phyloP scores from a whole-genome alignment of 1,139 yeast genomes.

The Meyerozyma guilliermondii region DNA sequence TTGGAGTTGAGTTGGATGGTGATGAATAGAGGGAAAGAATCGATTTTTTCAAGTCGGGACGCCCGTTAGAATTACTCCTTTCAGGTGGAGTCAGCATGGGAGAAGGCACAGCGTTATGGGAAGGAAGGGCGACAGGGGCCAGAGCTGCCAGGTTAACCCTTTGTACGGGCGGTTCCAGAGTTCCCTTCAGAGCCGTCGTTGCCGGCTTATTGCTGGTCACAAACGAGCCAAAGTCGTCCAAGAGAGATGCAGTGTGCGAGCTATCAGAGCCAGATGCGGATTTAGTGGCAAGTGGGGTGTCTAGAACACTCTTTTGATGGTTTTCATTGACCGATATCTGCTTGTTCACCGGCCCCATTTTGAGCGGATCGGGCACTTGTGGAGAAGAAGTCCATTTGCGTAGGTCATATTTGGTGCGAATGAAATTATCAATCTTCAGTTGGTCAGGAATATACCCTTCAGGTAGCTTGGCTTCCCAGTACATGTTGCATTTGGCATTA shows the following conservation, averaged over 20 bases:
- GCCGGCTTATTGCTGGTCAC: background rate
- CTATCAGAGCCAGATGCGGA: background rate
- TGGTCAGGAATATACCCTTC: slow-evolving; percentile 73
- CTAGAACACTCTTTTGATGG: background rate
- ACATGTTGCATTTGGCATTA: slow-evolving; percentile 66
- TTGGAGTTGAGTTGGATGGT: slow-evolving; percentile 36
- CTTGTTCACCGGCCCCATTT: slow-evolving; percentile 3
- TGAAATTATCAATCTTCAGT: slow-evolving; percentile 81
- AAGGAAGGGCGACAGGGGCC: slow-evolving; percentile 22
- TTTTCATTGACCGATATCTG: background rate
- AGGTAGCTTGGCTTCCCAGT: slow-evolving; percentile 82
- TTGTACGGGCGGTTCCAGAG: slow-evolving; percentile 8
- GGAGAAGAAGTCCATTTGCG: slow-evolving; percentile 71
- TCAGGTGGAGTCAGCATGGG: background rate
- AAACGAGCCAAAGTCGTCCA: background rate
- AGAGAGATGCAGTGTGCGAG: background rate
- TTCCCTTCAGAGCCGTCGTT: background rate
- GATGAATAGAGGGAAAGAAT: slow-evolving; percentile 84
- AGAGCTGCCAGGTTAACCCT: slow-evolving; percentile 23
- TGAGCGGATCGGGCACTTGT: slow-evolving; percentile 54
- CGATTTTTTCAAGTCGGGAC: slow-evolving; percentile 78
- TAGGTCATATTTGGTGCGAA: slow-evolving; percentile 84
- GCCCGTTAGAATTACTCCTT: slow-evolving; percentile 13
- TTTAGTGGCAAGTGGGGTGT: slow-evolving; percentile 1
- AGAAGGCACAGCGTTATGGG: slow-evolving; percentile 12